phyloP scores from a whole-genome alignment of 306 rosid genomes.

The Astragalus glycyphyllos region DNA sequence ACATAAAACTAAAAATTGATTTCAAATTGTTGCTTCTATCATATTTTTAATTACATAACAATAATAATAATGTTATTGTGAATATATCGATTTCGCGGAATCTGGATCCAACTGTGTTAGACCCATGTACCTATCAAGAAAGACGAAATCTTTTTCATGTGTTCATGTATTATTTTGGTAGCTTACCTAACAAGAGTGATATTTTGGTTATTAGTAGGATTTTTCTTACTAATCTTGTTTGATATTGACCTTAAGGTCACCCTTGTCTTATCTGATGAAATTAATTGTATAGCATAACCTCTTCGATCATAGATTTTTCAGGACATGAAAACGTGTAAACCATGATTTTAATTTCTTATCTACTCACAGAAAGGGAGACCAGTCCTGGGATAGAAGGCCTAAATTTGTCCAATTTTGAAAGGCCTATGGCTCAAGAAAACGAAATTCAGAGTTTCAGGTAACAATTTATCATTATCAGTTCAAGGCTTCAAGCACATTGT shows the following conservation, averaged over 20 bases:
- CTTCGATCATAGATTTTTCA: conserved; percentile 32
- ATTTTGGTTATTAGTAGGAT: conserved; percentile 33
- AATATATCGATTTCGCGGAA: not conserved
- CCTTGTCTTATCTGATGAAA: conserved; percentile 33
- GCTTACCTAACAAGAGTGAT: conserved; percentile 65
- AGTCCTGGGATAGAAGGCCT: conserved; percentile 76
- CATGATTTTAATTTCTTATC: conserved; percentile 31
- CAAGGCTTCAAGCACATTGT: not conserved
- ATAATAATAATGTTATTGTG: not conserved
- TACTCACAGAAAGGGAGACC: conserved; percentile 63
- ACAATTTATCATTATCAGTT: conserved; percentile 24
- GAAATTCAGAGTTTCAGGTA: conserved; percentile 73
- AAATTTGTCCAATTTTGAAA: conserved; percentile 71
- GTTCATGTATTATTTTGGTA: conserved; percentile 57
- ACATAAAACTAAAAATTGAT: not conserved
- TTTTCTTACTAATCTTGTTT: conserved; percentile 36
- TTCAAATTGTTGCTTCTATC: not conserved
- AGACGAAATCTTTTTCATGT: conserved; percentile 31
- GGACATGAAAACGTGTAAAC: not conserved
- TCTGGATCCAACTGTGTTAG: conserved; percentile 34
- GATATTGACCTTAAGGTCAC: conserved; percentile 42
- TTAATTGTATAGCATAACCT: conserved; percentile 16
- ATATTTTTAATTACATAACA: not conserved
- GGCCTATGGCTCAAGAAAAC: conserved; percentile 52
- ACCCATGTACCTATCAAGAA: conserved; percentile 44